phyloP scores from a whole-genome alignment of 2,329 filamentous ascomycete genomes.

The Arthrobotrys entomopaga region DNA sequence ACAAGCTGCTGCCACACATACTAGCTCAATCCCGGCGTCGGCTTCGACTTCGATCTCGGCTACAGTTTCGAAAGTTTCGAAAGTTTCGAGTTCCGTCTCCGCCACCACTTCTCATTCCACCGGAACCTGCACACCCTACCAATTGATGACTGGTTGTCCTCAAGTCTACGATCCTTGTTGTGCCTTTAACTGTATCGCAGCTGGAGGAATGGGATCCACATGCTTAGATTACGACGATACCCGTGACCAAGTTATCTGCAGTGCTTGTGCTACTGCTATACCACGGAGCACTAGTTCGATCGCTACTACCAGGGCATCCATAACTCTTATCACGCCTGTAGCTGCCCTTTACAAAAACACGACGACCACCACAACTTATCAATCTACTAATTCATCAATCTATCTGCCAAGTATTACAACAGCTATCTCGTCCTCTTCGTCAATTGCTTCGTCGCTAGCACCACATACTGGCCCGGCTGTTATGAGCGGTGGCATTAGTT shows the following conservation, averaged over 20 bases:
- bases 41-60: background rate
- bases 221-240: conserved; percentile 38
- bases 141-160: conserved; percentile 15
- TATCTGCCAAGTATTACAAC: background rate
- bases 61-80: too few relatives aligned
- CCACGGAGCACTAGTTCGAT: background rate
- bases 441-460: background rate
- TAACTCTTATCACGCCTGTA: background rate
- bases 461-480: background rate
- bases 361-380: background rate
- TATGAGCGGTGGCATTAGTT: background rate
- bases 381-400: background rate
- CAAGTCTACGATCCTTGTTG: conserved; percentile 34
- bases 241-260: conserved; percentile 27
- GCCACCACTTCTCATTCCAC: background rate
- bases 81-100: background rate
- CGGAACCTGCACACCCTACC: conserved; percentile 26
- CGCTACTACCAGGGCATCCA: background rate
- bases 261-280: conserved; percentile 15
- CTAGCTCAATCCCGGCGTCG: background rate
- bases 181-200: conserved; percentile 24
- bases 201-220: conserved; percentile 25
- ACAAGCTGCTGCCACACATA: background rate
- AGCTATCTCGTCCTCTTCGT: background rate
- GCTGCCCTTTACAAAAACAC: background rate